Percentiles rank a stretch among this genome's conserved stretches.
Conservation (phyloP, 352 stramenopile genomes). For the Phytophthora capsici region DNA sequence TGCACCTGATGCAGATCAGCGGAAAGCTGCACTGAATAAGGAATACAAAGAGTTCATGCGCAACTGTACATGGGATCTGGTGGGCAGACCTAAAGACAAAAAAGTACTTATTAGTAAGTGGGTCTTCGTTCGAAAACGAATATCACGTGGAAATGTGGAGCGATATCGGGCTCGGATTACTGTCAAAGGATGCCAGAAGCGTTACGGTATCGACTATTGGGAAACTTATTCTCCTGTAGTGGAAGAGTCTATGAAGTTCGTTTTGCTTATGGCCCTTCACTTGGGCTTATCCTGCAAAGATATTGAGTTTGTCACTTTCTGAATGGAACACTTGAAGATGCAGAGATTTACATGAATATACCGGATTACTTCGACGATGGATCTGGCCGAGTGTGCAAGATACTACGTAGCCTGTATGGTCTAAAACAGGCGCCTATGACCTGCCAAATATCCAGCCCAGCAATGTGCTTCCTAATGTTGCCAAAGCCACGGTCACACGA, state of each 20-base stretch:
- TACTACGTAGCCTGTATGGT: slow-evolving; percentile 11
- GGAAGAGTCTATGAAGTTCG: not conserved
- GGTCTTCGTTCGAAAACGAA: slow-evolving; percentile 3
- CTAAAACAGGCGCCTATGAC: slow-evolving; percentile 3
- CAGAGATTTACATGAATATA: slow-evolving; percentile 13
- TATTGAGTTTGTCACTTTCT: slow-evolving; percentile 24
- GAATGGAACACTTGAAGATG: slow-evolving; percentile 6
- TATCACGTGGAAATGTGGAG: not conserved
- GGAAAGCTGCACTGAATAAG: not conserved
- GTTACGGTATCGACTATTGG: not conserved
- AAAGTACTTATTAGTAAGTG: slow-evolving; percentile 9
- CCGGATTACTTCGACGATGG: slow-evolving; percentile 10
- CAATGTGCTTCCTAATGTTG: too few relatives aligned
- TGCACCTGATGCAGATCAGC: not conserved
- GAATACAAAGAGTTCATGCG: not conserved
- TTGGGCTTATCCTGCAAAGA: not conserved
- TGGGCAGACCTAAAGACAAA: not conserved
- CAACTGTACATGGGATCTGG: slow-evolving; percentile 2
- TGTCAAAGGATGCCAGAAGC: slow-evolving; percentile 9
- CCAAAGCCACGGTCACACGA: too few relatives aligned
- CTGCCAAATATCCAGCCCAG: too few relatives aligned
- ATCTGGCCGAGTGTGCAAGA: slow-evolving; percentile 1
- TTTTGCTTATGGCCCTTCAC: slow-evolving; percentile 10
- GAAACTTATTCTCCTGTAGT: slow-evolving; percentile 12
- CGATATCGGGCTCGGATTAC: slow-evolving; percentile 3